A percentile compares a stretch with the other conserved stretches of the same genome.
phyloP scores from a whole-genome alignment of 768 basidiomycete species.

The Tephrocybe rancida region DNA sequence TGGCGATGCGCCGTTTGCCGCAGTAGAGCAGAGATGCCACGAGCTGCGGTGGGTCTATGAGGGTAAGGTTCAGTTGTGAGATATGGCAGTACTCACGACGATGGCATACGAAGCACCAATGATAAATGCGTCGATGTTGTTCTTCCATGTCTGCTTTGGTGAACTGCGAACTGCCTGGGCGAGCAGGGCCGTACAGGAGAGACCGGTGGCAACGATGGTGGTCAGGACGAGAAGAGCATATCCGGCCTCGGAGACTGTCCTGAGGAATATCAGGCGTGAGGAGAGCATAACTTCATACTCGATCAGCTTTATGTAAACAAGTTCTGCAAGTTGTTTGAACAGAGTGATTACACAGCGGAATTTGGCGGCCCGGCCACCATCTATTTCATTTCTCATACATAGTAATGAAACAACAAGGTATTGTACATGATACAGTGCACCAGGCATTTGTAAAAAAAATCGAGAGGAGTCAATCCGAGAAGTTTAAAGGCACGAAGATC shows the following conservation, averaged over 20 bases:
- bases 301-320: neutral
- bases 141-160: conserved; percentile 50
- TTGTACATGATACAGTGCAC: conserved; percentile 1
- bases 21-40: conserved; percentile 62
- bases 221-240: conserved; percentile 56
- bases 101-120: conserved; percentile 73
- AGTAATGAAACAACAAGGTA: no score
- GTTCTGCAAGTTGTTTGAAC: neutral
- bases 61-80: neutral
- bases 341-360: no score
- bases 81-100: conserved; percentile 48
- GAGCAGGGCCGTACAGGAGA: conserved; percentile 67
- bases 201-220: conserved; percentile 53
- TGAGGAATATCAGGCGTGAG: conserved; percentile 31
- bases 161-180: conserved; percentile 75
- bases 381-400: no score
- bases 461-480: conserved; percentile 15
- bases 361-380: conserved; percentile 11
- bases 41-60: conserved; percentile 39
- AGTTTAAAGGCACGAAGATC: conserved; percentile 3
- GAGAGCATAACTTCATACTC: conserved; percentile 35
- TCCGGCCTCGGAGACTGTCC: conserved; percentile 54
- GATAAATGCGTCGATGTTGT: conserved; percentile 69
- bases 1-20: conserved; percentile 67
- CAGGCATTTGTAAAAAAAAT: neutral